Conservation (phyloP, 306 rosid species). For the Begonia fuchsioides region DNA sequence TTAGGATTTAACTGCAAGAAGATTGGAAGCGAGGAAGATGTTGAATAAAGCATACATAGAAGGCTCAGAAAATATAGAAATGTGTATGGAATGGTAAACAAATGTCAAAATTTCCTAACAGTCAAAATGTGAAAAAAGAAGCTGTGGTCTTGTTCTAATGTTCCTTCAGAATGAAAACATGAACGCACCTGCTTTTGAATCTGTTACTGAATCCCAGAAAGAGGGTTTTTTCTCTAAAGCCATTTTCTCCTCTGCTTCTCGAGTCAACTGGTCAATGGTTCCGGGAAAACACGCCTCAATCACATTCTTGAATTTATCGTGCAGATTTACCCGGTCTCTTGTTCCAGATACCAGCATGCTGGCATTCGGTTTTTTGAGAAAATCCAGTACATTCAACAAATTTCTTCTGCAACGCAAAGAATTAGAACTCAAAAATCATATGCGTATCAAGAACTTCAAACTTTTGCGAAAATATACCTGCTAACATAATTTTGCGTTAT, state of each 20-base stretch:
- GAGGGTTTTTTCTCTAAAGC: conserved; percentile 34
- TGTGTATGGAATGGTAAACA: no score
- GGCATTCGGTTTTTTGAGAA: conserved; percentile 77
- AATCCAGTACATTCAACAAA: conserved; percentile 72
- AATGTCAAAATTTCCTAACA: no score
- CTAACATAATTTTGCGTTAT: conserved; percentile 91
- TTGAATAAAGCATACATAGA: no score
- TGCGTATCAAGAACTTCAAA: no score
- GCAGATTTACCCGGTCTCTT: conserved; percentile 70
- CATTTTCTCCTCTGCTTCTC: conserved; percentile 49
- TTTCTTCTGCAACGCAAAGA: conserved; percentile 49
- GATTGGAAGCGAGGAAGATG: no score
- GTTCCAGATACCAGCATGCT: conserved; percentile 77
- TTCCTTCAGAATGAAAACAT: conserved; percentile 59
- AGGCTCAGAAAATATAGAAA: no score
- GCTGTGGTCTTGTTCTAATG: neutral
- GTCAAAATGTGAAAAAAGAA: no score
- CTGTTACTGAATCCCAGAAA: conserved; percentile 72
- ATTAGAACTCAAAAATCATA: conserved; percentile 7
- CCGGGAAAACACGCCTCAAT: conserved; percentile 66
- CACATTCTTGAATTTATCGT: conserved; percentile 60
- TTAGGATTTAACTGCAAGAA: no score
- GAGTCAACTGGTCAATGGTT: conserved; percentile 40
- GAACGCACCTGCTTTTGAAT: conserved; percentile 67
- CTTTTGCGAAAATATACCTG: conserved; percentile 24